Percentiles rank a stretch among this genome's conserved stretches.
phyloP scores from a whole-genome alignment of 352 stramenopile species.

The Phytophthora hybrid region DNA sequence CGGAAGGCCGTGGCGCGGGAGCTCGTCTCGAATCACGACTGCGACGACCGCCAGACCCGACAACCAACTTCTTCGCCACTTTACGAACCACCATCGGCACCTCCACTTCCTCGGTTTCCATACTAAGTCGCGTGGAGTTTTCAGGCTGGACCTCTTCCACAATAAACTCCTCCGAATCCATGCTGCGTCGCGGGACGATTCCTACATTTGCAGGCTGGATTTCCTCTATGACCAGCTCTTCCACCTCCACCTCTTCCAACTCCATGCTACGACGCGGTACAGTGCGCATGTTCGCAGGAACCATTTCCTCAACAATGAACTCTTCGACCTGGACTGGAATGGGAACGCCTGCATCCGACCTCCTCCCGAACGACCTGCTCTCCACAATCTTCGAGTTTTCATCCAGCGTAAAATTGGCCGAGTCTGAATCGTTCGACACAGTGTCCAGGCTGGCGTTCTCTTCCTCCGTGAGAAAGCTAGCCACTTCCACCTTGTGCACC shows the following conservation, averaged over 20 bases:
- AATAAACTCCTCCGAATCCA: slow-evolving; percentile 22
- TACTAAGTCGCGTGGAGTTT: slow-evolving; percentile 11
- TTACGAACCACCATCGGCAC: slow-evolving; percentile 62
- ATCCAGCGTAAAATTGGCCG: slow-evolving; percentile 49
- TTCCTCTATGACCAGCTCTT: slow-evolving; percentile 43
- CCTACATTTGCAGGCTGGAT: slow-evolving; percentile 35
- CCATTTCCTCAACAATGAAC: slow-evolving; percentile 62
- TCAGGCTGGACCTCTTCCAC: slow-evolving; percentile 32
- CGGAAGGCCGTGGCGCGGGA: slow-evolving; percentile 26
- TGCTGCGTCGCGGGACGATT: slow-evolving; percentile 28
- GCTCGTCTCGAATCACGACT: slow-evolving; percentile 39
- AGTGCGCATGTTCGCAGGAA: slow-evolving; percentile 42
- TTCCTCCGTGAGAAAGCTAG: slow-evolving; percentile 59
- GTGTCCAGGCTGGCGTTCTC: slow-evolving; percentile 45
- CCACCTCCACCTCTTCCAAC: slow-evolving; percentile 28
- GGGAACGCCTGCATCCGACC: slow-evolving; percentile 5
- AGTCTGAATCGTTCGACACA: slow-evolving; percentile 48
- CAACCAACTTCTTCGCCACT: slow-evolving; percentile 53
- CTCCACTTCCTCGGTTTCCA: slow-evolving; percentile 41
- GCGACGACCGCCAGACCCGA: slow-evolving; percentile 43
- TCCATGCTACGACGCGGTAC: slow-evolving; percentile 39
- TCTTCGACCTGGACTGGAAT: slow-evolving; percentile 52
- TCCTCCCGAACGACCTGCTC: slow-evolving; percentile 39
- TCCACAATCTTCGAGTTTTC: slow-evolving; percentile 58
- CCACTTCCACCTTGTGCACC: slow-evolving; percentile 56